Evolutionary conservation across 768 basidiomycete genomes (phyloP).

Genomic region (Rickenella mellea): DNA sequence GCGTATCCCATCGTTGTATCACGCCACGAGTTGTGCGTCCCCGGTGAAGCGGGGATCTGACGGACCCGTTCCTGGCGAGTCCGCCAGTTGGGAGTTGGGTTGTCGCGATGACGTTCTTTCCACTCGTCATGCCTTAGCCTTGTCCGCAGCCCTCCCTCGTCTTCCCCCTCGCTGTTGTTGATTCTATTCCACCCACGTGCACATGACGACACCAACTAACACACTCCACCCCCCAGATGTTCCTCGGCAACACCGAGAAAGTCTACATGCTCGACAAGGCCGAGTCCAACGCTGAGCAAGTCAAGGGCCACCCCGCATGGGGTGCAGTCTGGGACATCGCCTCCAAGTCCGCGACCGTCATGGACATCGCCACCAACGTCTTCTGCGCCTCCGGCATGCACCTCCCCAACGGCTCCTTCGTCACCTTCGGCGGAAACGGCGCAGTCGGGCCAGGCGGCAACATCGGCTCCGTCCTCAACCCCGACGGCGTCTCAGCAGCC

Average conservation of each 20-base stretch:
- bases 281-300: constrained; percentile 59
- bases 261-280: constrained; percentile 92
- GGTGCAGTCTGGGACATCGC: constrained; percentile 65
- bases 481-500: constrained; percentile 32
- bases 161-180: constrained; percentile 1
- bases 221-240: constrained; percentile 41
- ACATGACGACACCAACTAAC: not conserved
- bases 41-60: no score
- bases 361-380: constrained; percentile 66
- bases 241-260: constrained; percentile 68
- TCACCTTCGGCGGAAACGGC: constrained; percentile 70
- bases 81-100: no score
- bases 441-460: constrained; percentile 61
- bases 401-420: constrained; percentile 69
- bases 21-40: no score
- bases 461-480: constrained; percentile 40
- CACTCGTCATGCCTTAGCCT: no score
- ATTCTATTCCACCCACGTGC: not conserved
- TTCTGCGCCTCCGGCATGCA: constrained; percentile 84
- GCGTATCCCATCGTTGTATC: no score
- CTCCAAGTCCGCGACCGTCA: constrained; percentile 45
- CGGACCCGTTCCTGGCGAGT: no score
- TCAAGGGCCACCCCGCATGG: constrained; percentile 68
- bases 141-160: no score
- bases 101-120: not conserved